Evolutionary conservation across 495 filamentous ascomycete genomes (phyloP), one percentile per base, ranked within the genome.

Genomic region (Rostrohypoxylon terebratum): DNA sequence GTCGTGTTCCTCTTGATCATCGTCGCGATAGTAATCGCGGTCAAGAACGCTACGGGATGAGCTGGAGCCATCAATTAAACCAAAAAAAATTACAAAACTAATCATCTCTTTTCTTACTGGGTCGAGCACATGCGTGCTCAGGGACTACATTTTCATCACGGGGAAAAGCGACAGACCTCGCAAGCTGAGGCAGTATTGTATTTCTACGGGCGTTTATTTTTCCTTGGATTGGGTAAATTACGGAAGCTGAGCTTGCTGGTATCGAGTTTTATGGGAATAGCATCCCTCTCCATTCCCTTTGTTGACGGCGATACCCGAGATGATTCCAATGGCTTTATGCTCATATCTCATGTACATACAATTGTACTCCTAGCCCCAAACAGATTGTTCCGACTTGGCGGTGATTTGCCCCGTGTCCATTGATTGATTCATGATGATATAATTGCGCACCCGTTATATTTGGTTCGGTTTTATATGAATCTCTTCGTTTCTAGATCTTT

Each of bases 1-100:
- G 73, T 98, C 53, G 96, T 98, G 45, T 79, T 96, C 38, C 80
- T 94, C 13, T 91, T 99, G 80, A 87, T 99, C 82, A 73, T 98
- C 34, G 70, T 82, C 50, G 75, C 82, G 25, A 83, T 86, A 14
- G 79, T 85, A 6, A 77, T 85, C 44, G 77, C 80, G 25, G 63
- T 82, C 42, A 82, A 81, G 77, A 80, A 79, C 55, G 65, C 69
- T 21, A 61, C 74, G 25, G 72, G 72, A 20, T 77, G 51, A 73
- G 23, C 4, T 40, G 10, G n/a, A n/a, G n/a, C n/a, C n/a, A 13
- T 2, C 2, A 40, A 58, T 16, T n/a, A 33, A 11, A 57, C n/a
- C 23, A 14, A 33, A n/a, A 57, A 36, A 38, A 21, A 48, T 1
- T 7, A 4, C 47, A 50, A 50, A 34, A 54, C 23, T 33, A 25